Percentiles rank a stretch among this genome's conserved stretches.
Conservation (phyloP, 2,329 filamentous ascomycete genomes). For the Ploettnerulaceae sp. region DNA sequence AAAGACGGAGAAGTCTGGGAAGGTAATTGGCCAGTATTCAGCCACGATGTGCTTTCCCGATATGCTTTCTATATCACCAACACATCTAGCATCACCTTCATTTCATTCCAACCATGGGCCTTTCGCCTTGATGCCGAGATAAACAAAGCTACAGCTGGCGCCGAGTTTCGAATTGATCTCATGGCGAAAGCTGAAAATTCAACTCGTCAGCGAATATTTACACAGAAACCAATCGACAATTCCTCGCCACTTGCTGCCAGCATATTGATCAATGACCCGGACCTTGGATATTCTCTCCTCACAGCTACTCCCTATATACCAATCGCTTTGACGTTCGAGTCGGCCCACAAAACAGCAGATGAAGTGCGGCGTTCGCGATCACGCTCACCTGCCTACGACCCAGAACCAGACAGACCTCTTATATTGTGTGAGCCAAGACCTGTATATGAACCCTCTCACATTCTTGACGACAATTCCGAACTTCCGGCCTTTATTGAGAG, state of each 20-base stretch:
- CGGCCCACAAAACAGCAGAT: conserved; percentile 46
- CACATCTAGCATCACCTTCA: conserved; percentile 53
- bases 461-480: conserved; percentile 52
- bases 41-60: conserved; percentile 53
- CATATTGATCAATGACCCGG: conserved; percentile 52
- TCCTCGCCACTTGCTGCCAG: conserved; percentile 48
- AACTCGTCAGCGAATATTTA: conserved; percentile 52
- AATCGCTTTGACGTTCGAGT: conserved; percentile 54
- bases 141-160: conserved; percentile 51
- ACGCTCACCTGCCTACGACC: conserved; percentile 41
- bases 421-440: conserved; percentile 60
- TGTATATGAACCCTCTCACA: conserved; percentile 58
- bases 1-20: conserved; percentile 49
- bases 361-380: conserved; percentile 41
- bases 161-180: conserved; percentile 57
- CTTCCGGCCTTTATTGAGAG: conserved; percentile 52
- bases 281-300: conserved; percentile 59
- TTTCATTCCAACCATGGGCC: conserved; percentile 59
- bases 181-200: conserved; percentile 54
- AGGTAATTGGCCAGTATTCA: conserved; percentile 59
- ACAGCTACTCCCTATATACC: conserved; percentile 55
- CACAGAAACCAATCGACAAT: conserved; percentile 44
- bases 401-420: conserved; percentile 42
- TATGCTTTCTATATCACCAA: conserved; percentile 62
- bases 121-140: conserved; percentile 60